Base-by-base conservation (phyloP, 257 asterid species). In the Plantago ovata region DNA sequence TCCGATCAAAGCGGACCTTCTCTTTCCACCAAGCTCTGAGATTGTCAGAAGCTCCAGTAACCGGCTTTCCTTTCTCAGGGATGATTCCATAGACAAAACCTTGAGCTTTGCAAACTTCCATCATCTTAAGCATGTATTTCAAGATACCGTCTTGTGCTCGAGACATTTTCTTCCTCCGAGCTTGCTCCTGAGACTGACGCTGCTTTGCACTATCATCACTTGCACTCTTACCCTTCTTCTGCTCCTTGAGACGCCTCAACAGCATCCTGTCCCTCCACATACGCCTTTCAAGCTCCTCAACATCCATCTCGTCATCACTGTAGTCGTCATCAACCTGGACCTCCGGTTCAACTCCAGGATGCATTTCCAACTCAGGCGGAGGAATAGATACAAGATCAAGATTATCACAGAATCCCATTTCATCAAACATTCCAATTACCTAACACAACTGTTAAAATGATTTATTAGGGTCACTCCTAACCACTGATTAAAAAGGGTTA, bases 1-100 rank as follows among this genome's bases (percentile, higher is more conserved):
- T 82, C 21, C 81, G 48, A 40, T 82, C 86, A 21, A 82, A 82
- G 38, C 82, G 58, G n/a, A 82, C 89, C 46, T 72, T 82, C 64
- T 79, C 89, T 73, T 82, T 82, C 89, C 89, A 79, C 89, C 89
- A 79, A 0, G 80, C 80, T 0, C 89, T 81, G 2, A 82, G 84
- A 72, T 82, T 82, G 45, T 82, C 86, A 0, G 89, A 82, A 11
- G 86, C 81, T 4, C 89, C 86, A 0, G 80, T 82, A 18, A 82
- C 86, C 0, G 89, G 89, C 32, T 82, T 82, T 7, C 89, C 89
- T 3, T 82, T 82, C 73, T 82, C 89, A 0, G 89, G 82, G 15
- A 82, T 82, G 44, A 82, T 82, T n/a, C 86, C 89, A 1, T 82
- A 82, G 36, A 82, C 89, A 13, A 82, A 82, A 7, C 86, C 89